Evolutionary conservation across 2,329 filamentous ascomycete species (phyloP).

Genomic region (Sclerotinia glacialis): DNA sequence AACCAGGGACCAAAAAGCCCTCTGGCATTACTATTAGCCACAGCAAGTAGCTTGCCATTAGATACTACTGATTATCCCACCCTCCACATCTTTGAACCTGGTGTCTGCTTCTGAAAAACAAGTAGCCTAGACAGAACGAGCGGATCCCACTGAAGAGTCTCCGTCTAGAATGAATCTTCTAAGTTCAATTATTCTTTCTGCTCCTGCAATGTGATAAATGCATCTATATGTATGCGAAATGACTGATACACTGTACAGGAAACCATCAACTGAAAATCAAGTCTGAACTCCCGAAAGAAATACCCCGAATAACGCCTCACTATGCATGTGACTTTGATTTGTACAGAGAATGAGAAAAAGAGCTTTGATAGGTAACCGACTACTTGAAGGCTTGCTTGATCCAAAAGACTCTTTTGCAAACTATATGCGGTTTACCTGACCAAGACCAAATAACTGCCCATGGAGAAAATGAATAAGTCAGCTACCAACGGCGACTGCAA

Average conservation of each 20-base stretch:
- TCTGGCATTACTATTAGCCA: constrained; percentile 34
- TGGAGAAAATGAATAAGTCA: background rate
- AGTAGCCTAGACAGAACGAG: constrained; percentile 11
- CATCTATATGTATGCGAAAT: constrained; percentile 20
- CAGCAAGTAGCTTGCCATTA: constrained; percentile 27
- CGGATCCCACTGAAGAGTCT: constrained; percentile 15
- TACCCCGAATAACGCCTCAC: constrained; percentile 20
- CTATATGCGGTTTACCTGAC: constrained; percentile 28
- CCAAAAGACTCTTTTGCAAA: constrained; percentile 31
- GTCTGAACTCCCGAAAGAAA: constrained; percentile 15
- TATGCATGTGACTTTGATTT: constrained; percentile 21
- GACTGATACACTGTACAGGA: constrained; percentile 25
- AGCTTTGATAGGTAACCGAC: constrained; percentile 29
- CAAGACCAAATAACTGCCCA: background rate
- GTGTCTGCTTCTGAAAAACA: constrained; percentile 5
- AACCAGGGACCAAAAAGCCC: constrained; percentile 25
- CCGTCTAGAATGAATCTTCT: constrained; percentile 12
- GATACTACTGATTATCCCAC: constrained; percentile 28
- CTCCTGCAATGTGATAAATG: constrained; percentile 14
- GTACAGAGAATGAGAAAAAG: constrained; percentile 26
- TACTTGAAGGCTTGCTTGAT: constrained; percentile 34
- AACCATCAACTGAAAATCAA: constrained; percentile 23
- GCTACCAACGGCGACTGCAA: constrained; percentile 43
- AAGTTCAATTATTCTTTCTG: constrained; percentile 1
- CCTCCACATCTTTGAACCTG: constrained; percentile 7